Conservation (phyloP, 441 rosid genomes). For the Syzygium malaccense region DNA sequence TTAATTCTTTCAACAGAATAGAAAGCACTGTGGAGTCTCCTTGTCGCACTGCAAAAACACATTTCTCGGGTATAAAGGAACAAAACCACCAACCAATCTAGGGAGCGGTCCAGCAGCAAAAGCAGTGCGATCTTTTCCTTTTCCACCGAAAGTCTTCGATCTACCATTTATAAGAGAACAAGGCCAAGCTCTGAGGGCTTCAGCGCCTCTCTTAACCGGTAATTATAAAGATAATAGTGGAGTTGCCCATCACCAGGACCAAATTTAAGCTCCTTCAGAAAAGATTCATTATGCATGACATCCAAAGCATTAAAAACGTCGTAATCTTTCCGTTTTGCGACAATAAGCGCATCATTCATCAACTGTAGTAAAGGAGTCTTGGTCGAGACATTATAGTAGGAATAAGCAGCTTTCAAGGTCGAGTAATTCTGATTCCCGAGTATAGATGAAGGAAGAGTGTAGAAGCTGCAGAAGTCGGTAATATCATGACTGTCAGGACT, state of each 20-base stretch:
- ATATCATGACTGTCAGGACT: slow-evolving; percentile 80
- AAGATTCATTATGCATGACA: slow-evolving; percentile 82
- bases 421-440: slow-evolving; percentile 81
- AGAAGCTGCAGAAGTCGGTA: slow-evolving; percentile 97
- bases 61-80: background rate
- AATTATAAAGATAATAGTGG: slow-evolving; percentile 86
- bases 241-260: slow-evolving; percentile 98
- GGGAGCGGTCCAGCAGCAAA: background rate
- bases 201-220: slow-evolving; percentile 48
- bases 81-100: background rate
- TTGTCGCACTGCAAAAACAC: background rate
- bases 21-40: background rate
- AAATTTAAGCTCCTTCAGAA: slow-evolving; percentile 84
- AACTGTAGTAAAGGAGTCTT: slow-evolving; percentile 81
- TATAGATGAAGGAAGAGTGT: slow-evolving; percentile 88
- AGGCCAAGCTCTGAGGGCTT: slow-evolving; percentile 79
- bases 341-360: slow-evolving; percentile 83
- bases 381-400: slow-evolving; percentile 75
- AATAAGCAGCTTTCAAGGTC: slow-evolving; percentile 87
- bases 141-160: background rate
- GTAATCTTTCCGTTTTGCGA: slow-evolving; percentile 74
- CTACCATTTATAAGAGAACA: slow-evolving; percentile 57
- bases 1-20: background rate
- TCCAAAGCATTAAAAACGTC: slow-evolving; percentile 92
- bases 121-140: background rate